phyloP scores from a whole-genome alignment of 2,329 filamentous ascomycete genomes.

The Exophiala calicioides region DNA sequence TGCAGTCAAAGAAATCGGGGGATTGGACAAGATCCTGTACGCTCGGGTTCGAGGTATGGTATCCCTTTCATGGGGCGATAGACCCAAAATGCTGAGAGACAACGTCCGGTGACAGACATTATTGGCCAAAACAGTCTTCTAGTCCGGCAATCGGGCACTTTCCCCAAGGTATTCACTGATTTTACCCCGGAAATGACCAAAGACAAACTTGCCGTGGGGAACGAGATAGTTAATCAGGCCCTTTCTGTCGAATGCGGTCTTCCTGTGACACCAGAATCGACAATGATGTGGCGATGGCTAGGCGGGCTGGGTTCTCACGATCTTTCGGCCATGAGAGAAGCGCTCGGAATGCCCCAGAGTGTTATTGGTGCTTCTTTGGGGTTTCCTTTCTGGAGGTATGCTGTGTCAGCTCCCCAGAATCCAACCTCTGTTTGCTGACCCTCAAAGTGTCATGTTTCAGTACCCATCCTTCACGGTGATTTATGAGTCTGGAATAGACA shows the following conservation, averaged over 20 bases:
- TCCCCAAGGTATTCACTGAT: conserved; percentile 39
- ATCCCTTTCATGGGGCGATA: background rate
- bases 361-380: conserved; percentile 45
- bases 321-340: conserved; percentile 56
- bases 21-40: conserved; percentile 57
- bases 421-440: background rate
- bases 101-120: conserved; percentile 46
- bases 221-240: conserved; percentile 36
- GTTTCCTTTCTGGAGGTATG: conserved; percentile 37
- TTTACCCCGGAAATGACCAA: conserved; percentile 34
- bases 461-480: conserved; percentile 51
- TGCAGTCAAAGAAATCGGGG: conserved; percentile 56
- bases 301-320: conserved; percentile 56
- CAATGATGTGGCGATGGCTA: conserved; percentile 41
- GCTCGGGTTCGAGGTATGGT: conserved; percentile 41
- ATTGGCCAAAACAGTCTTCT: conserved; percentile 54
- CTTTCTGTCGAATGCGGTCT: conserved; percentile 38
- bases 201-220: conserved; percentile 30
- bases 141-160: conserved; percentile 37
- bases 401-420: too few relatives aligned
- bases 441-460: conserved; percentile 38
- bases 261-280: conserved; percentile 31
- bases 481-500: conserved; percentile 59
- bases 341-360: conserved; percentile 50
- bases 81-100: background rate